Evolutionary conservation across 2,329 filamentous ascomycete species (phyloP).

Genomic region (Dactylellina sp.): DNA sequence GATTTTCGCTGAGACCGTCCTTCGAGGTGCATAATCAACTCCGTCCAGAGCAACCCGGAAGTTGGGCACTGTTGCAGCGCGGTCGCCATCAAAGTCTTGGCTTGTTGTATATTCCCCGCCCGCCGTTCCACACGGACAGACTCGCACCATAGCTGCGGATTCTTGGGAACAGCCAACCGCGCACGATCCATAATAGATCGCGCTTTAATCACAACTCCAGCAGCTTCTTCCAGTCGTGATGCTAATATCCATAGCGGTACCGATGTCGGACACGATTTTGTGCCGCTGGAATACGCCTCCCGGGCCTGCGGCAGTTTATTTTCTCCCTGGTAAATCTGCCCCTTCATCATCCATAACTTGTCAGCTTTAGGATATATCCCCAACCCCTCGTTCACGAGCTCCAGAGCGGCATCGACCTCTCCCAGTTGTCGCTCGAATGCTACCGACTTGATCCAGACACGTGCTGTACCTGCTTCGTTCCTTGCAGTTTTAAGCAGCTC

Average conservation of each 20-base stretch:
- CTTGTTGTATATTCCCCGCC: constrained; percentile 83
- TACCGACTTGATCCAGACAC: constrained; percentile 96
- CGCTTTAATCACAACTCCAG: constrained; percentile 87
- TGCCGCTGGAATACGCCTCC: constrained; percentile 88
- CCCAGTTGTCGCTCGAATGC: constrained; percentile 89
- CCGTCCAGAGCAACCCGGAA: constrained; percentile 88
- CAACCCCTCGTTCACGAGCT: constrained; percentile 86
- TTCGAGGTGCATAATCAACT: constrained; percentile 96
- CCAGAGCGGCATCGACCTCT: constrained; percentile 82
- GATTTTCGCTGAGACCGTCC: constrained; percentile 91
- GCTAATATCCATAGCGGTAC: constrained; percentile 91
- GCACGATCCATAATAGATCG: constrained; percentile 93
- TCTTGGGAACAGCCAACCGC: constrained; percentile 86
- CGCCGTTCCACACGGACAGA: constrained; percentile 92
- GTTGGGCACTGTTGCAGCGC: constrained; percentile 91
- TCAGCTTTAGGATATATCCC: constrained; percentile 85
- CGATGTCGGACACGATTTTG: constrained; percentile 84
- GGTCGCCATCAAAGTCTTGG: constrained; percentile 90
- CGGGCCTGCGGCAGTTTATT: constrained; percentile 84
- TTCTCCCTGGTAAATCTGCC: constrained; percentile 91
- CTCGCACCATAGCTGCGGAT: constrained; percentile 86
- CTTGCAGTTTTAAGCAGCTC: constrained; percentile 84
- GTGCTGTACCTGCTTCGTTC: constrained; percentile 89
- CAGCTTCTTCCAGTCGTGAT: constrained; percentile 84
- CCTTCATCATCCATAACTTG: constrained; percentile 99